These are phyloP conservation scores for Mortierella sp. DNA, from an alignment of 371 early-diverging fungal species.

Conservation along the genomic window DNA sequence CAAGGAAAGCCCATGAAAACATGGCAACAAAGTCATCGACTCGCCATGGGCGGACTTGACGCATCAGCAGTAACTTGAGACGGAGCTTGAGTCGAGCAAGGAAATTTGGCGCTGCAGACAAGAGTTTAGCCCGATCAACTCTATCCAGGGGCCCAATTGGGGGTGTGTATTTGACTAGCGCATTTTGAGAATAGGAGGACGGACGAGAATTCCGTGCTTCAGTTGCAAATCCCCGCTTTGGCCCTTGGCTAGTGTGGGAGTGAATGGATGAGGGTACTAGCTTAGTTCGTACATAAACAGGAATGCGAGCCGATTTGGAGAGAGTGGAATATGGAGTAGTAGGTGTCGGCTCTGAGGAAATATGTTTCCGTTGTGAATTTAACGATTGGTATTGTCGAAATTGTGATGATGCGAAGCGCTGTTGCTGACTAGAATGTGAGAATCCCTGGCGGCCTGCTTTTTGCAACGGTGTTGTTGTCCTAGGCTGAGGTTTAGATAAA, in stretches of 20 bases:
- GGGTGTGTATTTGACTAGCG: slow-evolving; percentile 52
- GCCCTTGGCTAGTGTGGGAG: neutral
- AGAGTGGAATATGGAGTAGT: neutral
- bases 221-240: slow-evolving; percentile 21
- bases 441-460: slow-evolving; percentile 22
- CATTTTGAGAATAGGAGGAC: slow-evolving; percentile 16
- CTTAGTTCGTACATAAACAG: slow-evolving; percentile 17
- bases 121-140: slow-evolving; percentile 46
- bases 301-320: neutral
- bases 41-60: slow-evolving; percentile 83
- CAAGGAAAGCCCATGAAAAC: slow-evolving; percentile 91
- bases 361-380: neutral
- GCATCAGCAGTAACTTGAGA: slow-evolving; percentile 70
- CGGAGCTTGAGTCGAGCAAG: slow-evolving; percentile 65
- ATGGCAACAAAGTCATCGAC: slow-evolving; percentile 92
- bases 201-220: slow-evolving; percentile 1
- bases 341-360: neutral
- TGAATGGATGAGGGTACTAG: slow-evolving; percentile 34
- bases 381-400: slow-evolving; percentile 7
- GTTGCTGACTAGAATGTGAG: neutral
- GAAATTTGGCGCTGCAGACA: slow-evolving; percentile 47
- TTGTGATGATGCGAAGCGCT: slow-evolving; percentile 2
- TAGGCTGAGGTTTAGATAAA: slow-evolving; percentile 31
- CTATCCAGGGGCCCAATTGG: slow-evolving; percentile 47
- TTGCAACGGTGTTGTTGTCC: slow-evolving; percentile 23